Evolutionary conservation across 2,329 filamentous ascomycete genomes (phyloP).

Genomic region (Clarireedia hainanense): DNA sequence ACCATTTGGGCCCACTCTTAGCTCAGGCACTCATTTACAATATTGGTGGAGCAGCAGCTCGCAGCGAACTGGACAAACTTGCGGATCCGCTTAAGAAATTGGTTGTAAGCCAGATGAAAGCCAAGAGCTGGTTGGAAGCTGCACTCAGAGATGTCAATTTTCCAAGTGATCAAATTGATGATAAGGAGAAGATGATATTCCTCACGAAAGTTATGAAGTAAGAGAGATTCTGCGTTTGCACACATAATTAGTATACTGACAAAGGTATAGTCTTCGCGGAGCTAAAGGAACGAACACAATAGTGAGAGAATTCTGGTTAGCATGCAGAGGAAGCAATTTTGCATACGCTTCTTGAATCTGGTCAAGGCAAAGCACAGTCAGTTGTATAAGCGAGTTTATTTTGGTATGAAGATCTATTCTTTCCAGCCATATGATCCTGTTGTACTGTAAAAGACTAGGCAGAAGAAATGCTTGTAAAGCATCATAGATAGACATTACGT

Average conservation of each 20-base stretch:
- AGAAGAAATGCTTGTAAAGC: too few species aligned
- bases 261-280: constrained; percentile 48
- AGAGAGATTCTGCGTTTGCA: constrained; percentile 16
- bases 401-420: neutral
- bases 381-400: neutral
- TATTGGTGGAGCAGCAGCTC: constrained; percentile 58
- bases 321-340: constrained; percentile 52
- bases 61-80: constrained; percentile 65
- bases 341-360: constrained; percentile 43
- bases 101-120: constrained; percentile 44
- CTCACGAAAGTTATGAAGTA: constrained; percentile 58
- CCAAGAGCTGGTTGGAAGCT: constrained; percentile 55
- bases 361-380: too few species aligned
- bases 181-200: constrained; percentile 54
- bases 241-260: too few species aligned
- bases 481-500: neutral
- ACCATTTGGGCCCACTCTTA: constrained; percentile 54
- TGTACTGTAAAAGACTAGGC: neutral
- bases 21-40: constrained; percentile 53
- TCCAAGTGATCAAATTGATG: constrained; percentile 49
- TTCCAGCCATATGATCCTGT: too few species aligned
- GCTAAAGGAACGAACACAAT: constrained; percentile 56
- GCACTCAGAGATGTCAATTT: constrained; percentile 44
- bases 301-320: constrained; percentile 66
- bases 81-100: constrained; percentile 65